These are phyloP conservation scores for Urochloa ruziziensis DNA, from an alignment of 176 grass and related monocot genomes.

Conservation along the genomic window DNA sequence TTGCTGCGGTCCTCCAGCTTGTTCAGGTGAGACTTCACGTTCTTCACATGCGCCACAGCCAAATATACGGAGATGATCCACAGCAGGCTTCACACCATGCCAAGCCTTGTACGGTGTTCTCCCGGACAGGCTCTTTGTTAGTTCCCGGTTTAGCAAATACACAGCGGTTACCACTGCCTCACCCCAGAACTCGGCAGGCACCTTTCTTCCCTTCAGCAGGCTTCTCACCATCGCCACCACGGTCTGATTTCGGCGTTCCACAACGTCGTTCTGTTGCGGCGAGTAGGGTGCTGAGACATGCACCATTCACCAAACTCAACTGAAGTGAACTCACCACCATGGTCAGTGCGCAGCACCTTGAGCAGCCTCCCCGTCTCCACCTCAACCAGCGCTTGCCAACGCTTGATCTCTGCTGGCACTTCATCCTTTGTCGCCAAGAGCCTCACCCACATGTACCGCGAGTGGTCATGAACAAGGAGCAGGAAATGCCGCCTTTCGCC, in stretches of 20 bases:
- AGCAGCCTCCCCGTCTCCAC: background rate
- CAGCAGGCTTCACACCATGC: background rate
- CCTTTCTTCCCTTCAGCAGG: background rate
- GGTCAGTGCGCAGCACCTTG: background rate
- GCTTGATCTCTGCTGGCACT: background rate
- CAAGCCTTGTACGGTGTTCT: too few relatives aligned
- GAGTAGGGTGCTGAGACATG: background rate
- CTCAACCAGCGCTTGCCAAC: background rate
- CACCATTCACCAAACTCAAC: background rate
- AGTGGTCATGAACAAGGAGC: background rate
- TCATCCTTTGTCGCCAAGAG: background rate
- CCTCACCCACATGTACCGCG: background rate
- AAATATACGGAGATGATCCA: background rate
- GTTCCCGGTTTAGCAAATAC: background rate
- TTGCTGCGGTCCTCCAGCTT: background rate
- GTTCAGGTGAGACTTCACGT: background rate
- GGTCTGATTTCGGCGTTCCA: background rate
- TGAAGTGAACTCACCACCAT: too few relatives aligned
- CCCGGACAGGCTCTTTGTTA: background rate
- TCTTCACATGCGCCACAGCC: background rate
- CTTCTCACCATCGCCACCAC: background rate
- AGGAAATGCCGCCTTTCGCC: background rate
- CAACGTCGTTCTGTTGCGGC: background rate
- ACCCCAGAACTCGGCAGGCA: background rate
- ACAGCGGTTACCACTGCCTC: background rate